Evolutionary conservation across 23 red algal species (phyloP), one percentile per base, ranked within the genome.

Genomic region (Gracilaria domingensis): DNA sequence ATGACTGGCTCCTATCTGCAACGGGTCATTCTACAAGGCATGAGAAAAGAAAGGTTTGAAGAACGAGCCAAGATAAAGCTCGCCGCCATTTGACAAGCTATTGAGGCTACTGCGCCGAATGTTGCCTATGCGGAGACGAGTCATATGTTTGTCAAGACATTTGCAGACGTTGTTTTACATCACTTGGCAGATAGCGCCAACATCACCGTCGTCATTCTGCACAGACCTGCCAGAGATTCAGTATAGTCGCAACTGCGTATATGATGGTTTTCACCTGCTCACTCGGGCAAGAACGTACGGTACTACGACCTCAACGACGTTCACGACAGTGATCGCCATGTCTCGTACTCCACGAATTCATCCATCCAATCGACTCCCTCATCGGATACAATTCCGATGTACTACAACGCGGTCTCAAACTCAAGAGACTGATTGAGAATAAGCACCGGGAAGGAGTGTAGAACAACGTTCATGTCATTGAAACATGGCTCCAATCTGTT

Each of bases 91-190:
- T 77, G 75, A 16, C 37, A 78, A 2, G 93, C 78, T 36, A 40
- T 95, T 23, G 85, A 84, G 20, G 93, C 74, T 28, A 84, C 85
- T 36, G 12, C 66, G 29, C 85, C 75, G 33, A 47, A 39, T 29
- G 86, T 89, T 18, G 85, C 72, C 4, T 95, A 95, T 47, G 85
- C 93, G 14, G 93, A 95, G 65, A 95, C 93, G 54, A 66, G 40
- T 83, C 93, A 95, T 70, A 88, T 88, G 93, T 95, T 95, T 55
- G 77, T 95, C 42, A 88, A 88, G 77, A 95, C 93, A 2, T 95
- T 88, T 69, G 85, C 85, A 48, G 93, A 95, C 66, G 85, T 82
- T 45, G 78, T 95, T 42, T 83, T 95, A 30, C 48, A 82, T n/a
- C 37, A 45, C 13, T 40, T 95, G n/a, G 85, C 58, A 37, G 85